phyloP scores from a whole-genome alignment of 768 basidiomycete genomes.

The Pleurotus citrinopileatus region DNA sequence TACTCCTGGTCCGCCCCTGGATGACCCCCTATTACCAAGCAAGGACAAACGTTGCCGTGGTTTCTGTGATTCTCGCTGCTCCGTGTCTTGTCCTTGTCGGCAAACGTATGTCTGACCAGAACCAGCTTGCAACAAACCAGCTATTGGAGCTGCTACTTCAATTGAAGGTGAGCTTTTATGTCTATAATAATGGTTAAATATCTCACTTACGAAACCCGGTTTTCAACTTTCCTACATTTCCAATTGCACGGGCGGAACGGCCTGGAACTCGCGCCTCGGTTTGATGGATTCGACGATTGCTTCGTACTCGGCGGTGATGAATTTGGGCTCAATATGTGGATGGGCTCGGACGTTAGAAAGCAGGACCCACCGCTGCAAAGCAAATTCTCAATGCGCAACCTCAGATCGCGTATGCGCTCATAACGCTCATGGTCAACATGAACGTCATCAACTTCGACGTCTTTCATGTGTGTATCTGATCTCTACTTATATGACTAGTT shows the following conservation, averaged over 20 bases:
- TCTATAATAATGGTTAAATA: too few species aligned
- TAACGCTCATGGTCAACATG: slow-evolving; percentile 75
- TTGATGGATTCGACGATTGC: neutral
- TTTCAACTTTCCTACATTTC: too few species aligned
- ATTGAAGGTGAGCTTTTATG: slow-evolving; percentile 47
- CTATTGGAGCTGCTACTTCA: slow-evolving; percentile 74
- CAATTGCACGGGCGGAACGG: too few species aligned
- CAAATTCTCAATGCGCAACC: slow-evolving; percentile 71
- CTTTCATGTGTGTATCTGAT: slow-evolving; percentile 55
- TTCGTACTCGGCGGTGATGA: neutral
- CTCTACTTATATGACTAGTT: neutral
- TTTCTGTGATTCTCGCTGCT: too few species aligned
- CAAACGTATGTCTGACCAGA: slow-evolving; percentile 60
- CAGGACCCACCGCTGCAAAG: slow-evolving; percentile 66
- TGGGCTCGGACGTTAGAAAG: slow-evolving; percentile 46
- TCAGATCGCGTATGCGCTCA: slow-evolving; percentile 73
- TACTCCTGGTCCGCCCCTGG: too few species aligned
- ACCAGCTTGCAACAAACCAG: slow-evolving; percentile 53
- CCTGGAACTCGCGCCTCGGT: too few species aligned
- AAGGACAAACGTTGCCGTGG: too few species aligned
- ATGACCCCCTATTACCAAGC: too few species aligned
- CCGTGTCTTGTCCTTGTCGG: too few species aligned
- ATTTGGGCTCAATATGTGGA: neutral
- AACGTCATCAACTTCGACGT: slow-evolving; percentile 73
- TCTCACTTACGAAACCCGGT: too few species aligned